Conservation (phyloP, 2,329 filamentous ascomycete genomes). For the Pseudogymnoascus sp. region DNA sequence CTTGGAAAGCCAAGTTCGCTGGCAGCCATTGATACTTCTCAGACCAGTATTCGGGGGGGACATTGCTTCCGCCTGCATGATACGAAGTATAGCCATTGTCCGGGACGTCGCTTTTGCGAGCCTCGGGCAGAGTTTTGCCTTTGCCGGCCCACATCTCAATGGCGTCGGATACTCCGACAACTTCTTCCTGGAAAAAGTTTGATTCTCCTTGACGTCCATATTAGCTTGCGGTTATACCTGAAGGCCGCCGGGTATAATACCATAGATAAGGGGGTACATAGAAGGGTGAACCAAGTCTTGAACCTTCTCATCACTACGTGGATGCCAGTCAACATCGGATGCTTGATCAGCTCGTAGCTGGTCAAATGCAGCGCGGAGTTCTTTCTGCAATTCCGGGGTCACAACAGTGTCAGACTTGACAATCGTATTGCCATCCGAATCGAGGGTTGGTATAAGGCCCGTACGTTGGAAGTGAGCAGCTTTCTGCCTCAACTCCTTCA, state of each 20-base stretch:
- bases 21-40: conserved; percentile 39
- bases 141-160: conserved; percentile 24
- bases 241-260: conserved; percentile 17
- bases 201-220: conserved; percentile 1
- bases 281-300: conserved; percentile 58
- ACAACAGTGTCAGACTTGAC: conserved; percentile 47
- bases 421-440: conserved; percentile 23
- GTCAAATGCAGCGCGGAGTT: conserved; percentile 36
- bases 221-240: not conserved
- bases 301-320: conserved; percentile 46
- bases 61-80: not conserved
- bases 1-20: conserved; percentile 29
- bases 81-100: not conserved
- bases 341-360: conserved; percentile 44
- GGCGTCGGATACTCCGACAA: conserved; percentile 19
- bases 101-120: not conserved
- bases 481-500: conserved; percentile 20
- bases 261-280: conserved; percentile 52
- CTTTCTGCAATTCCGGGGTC: conserved; percentile 29
- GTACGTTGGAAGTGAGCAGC: conserved; percentile 16
- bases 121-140: conserved; percentile 16
- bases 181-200: conserved; percentile 12
- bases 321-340: conserved; percentile 51
- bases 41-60: conserved; percentile 21
- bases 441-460: not conserved